phyloP scores from a whole-genome alignment of 1,284 basidiomycete species.

The Tausonia pullulans region DNA sequence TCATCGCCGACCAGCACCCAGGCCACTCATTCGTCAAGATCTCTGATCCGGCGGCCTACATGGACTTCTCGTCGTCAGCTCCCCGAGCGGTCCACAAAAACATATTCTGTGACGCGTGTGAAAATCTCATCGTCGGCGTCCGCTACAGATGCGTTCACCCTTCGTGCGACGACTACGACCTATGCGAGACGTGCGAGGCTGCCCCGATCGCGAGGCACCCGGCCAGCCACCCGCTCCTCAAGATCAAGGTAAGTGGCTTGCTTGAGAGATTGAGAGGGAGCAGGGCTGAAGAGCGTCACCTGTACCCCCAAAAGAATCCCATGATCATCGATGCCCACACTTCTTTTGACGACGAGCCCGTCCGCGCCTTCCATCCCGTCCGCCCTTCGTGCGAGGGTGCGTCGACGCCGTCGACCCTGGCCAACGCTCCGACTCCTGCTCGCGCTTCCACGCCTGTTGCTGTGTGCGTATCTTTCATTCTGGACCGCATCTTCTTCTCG shows the following conservation, averaged over 20 bases:
- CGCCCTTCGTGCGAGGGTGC: neutral
- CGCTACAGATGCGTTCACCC: slow-evolving; percentile 56
- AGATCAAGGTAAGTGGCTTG: slow-evolving; percentile 41
- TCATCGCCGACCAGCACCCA: slow-evolving; percentile 59
- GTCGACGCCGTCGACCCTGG: neutral
- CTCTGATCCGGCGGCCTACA: slow-evolving; percentile 41
- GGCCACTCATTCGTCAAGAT: slow-evolving; percentile 57
- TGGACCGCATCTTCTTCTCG: neutral
- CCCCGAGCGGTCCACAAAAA: slow-evolving; percentile 16
- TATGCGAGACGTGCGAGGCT: slow-evolving; percentile 66
- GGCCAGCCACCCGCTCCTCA: slow-evolving; percentile 54
- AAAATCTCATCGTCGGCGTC: slow-evolving; percentile 45
- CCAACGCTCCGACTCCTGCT: neutral
- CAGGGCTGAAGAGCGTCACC: too few relatives aligned
- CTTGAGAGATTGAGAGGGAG: too few relatives aligned
- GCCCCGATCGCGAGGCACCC: slow-evolving; percentile 63
- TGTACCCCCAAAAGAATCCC: neutral
- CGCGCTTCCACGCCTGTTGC: neutral
- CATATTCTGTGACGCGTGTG: slow-evolving; percentile 39
- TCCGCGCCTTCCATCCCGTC: neutral
- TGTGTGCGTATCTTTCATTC: neutral
- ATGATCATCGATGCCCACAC: neutral
- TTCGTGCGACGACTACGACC: slow-evolving; percentile 60
- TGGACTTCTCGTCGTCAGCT: neutral
- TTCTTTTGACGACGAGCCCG: neutral